A percentile compares a stretch with the other conserved stretches of the same genome.
Evolutionary conservation across 2,329 filamentous ascomycete species (phyloP).

Genomic region (Xylaria sp.): DNA sequence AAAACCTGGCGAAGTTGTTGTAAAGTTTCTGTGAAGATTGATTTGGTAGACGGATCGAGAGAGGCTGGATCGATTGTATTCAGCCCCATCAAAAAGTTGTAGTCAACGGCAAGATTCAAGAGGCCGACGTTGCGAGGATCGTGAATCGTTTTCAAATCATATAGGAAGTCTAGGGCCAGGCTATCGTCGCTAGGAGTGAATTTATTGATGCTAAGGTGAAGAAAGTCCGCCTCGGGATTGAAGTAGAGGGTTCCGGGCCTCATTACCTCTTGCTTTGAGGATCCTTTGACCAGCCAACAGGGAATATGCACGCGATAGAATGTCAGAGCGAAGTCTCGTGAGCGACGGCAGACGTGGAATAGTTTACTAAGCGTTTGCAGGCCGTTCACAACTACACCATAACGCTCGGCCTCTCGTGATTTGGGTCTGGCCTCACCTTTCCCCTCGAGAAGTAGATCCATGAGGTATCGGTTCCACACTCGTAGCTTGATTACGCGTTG

Average conservation of each 20-base stretch:
- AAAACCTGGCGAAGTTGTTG: neutral
- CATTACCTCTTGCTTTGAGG: neutral
- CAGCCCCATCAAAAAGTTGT: neutral
- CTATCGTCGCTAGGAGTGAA: neutral
- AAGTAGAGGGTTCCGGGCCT: neutral
- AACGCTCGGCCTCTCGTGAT: neutral
- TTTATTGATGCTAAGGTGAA: neutral
- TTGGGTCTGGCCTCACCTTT: neutral
- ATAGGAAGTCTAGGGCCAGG: neutral
- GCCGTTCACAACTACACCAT: neutral
- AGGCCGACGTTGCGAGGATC: neutral
- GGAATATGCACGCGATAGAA: neutral
- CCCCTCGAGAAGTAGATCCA: neutral
- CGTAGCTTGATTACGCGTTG: neutral
- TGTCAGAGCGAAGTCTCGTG: neutral
- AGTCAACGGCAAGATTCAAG: neutral
- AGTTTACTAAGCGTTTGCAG: neutral
- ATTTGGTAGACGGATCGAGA: neutral
- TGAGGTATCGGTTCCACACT: neutral
- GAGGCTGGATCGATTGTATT: neutral
- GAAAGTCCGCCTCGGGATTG: neutral
- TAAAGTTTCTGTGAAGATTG: neutral
- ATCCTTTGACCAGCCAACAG: neutral
- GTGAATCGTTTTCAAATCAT: neutral
- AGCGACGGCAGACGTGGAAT: neutral